Percentiles rank a stretch among this genome's conserved stretches.
Conservation (phyloP, 2,329 filamentous ascomycete species). For the Cytospora schulzeri region DNA sequence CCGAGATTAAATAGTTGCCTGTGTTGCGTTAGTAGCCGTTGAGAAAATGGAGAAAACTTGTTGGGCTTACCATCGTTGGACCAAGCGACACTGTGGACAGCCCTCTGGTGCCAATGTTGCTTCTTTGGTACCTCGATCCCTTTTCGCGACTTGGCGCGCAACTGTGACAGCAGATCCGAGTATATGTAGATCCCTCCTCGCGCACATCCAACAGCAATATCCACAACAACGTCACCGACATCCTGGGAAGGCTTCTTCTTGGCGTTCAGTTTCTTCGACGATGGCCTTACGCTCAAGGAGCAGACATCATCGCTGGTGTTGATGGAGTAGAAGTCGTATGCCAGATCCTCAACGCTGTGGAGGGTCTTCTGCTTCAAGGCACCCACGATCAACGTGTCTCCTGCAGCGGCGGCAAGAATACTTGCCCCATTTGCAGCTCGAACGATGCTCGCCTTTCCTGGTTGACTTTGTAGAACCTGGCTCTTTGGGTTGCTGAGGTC, state of each 20-base stretch:
- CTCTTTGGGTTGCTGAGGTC: conserved; percentile 26
- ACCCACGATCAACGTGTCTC: conserved; percentile 63
- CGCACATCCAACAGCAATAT: conserved; percentile 76
- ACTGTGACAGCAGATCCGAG: conserved; percentile 67
- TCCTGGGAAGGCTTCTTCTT: conserved; percentile 35
- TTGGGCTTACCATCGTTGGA: conserved; percentile 75
- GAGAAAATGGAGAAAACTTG: background rate
- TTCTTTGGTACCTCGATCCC: conserved; percentile 59
- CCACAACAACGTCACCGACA: conserved; percentile 49
- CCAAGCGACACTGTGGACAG: conserved; percentile 86
- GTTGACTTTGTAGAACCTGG: conserved; percentile 22
- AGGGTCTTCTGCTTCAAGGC: conserved; percentile 41
- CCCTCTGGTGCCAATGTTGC: conserved; percentile 88
- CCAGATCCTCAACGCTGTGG: conserved; percentile 44
- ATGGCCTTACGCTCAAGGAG: conserved; percentile 64
- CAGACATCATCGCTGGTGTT: conserved; percentile 65
- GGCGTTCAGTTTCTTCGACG: conserved; percentile 32
- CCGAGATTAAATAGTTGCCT: conserved; percentile 94
- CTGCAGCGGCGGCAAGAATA: conserved; percentile 58
- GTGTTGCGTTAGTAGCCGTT: conserved; percentile 36
- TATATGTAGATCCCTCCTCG: conserved; percentile 82
- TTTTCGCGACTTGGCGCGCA: conserved; percentile 49
- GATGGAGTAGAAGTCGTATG: conserved; percentile 61
- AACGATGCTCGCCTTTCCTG: conserved; percentile 25
- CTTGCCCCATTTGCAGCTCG: conserved; percentile 52